Evolutionary conservation across 192 early-diverging fungal genomes (phyloP), one percentile per base, ranked within the genome.

Genomic region (Coemansia sp.): DNA sequence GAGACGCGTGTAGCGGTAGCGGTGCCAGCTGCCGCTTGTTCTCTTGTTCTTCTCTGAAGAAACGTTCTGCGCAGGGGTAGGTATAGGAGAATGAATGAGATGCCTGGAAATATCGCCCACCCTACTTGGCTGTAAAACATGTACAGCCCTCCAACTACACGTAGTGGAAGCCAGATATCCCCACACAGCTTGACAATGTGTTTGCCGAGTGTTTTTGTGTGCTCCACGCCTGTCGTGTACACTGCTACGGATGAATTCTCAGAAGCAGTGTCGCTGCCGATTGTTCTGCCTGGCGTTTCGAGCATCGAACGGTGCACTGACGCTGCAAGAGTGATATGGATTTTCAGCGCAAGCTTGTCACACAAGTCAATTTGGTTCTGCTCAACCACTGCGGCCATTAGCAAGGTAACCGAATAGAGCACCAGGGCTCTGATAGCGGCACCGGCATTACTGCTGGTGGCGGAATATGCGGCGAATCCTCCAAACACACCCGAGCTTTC

Each of bases 51-150:
- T 8, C 15, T 32, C 1, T n/a, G 19, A 1, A 80, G 37, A 22
- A 80, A n/a, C 0, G 16, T 43, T 3, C 58, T 62, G 66, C 78
- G 78, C 8, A 75, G 5, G 0, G 78, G 78, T 6, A 76, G 57
- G 57, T 80, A 80, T 1, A 72, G 22, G 4, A 76, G 42, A 0
- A 65, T 60, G 3, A 57, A 63, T 7, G 61, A 62, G 1, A 76
- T 61, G 12, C 78, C 78, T 0, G 78, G 68, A 0, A 54, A 19
- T 3, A 76, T 54, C 0, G 73, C 69, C 73, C 78, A 80, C 51
- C 78, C 78, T 10, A 80, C 70, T 15, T 80, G 78, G 1, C 66
- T 15, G 39, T 80, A 76, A 22, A 80, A 80, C 8, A 80, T 67
- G 16, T 66, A 75, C 1, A 76, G 52, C 0, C 73, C 70, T 0